Evolutionary conservation across 495 filamentous ascomycete species (phyloP).

Genomic region (Penicilliopsis zonata): DNA sequence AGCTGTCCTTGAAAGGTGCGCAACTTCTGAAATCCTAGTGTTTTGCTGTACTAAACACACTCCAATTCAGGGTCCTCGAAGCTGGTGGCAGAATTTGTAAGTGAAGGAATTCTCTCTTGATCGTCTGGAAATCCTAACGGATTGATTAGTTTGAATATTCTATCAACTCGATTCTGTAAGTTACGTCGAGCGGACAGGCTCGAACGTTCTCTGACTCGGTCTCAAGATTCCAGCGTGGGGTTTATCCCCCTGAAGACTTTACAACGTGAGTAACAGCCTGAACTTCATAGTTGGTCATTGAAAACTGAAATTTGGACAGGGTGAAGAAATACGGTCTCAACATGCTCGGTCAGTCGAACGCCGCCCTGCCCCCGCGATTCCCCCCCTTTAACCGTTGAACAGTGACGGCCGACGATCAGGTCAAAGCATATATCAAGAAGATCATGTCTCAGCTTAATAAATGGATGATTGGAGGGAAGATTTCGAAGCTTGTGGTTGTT

Average conservation of each 20-base stretch:
- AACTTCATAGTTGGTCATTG: conserved; percentile 1
- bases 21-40: neutral
- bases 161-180: conserved; percentile 82
- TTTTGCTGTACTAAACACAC: conserved; percentile 11
- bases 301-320: conserved; percentile 18
- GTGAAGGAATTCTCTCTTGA: conserved; percentile 13
- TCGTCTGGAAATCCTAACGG: conserved; percentile 6
- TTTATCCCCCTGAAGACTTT: conserved; percentile 97
- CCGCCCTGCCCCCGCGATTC: neutral
- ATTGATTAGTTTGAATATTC: conserved; percentile 79
- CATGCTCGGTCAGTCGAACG: conserved; percentile 72
- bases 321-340: conserved; percentile 99
- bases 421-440: conserved; percentile 97
- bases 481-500: conserved; percentile 90
- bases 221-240: conserved; percentile 77
- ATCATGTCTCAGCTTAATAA: conserved; percentile 93
- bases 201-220: neutral
- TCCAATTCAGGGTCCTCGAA: conserved; percentile 55
- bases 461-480: conserved; percentile 94
- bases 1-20: conserved; percentile 79
- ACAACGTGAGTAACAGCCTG: conserved; percentile 51
- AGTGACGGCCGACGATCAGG: conserved; percentile 93
- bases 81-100: conserved; percentile 86
- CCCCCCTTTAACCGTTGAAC: conserved; percentile 3
- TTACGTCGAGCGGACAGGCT: neutral